Evolutionary conservation across 2,329 filamentous ascomycete species (phyloP).

Genomic region (Dothistroma pini): DNA sequence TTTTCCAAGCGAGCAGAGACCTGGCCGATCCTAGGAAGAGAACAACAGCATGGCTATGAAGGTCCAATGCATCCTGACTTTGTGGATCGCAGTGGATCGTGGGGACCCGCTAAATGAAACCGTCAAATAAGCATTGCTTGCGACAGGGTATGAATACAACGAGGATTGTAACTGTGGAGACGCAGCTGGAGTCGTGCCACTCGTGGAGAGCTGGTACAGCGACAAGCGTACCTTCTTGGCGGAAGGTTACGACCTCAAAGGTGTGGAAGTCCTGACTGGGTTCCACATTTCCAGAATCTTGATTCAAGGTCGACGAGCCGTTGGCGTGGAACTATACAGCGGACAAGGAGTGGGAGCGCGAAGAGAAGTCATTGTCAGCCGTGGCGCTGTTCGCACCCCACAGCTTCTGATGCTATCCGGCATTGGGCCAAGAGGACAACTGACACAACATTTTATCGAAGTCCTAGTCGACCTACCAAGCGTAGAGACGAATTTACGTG

Average conservation of each 20-base stretch:
- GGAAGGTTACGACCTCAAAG: slow-evolving; percentile 3
- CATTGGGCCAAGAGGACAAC: slow-evolving; percentile 45
- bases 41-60: slow-evolving; percentile 4
- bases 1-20: slow-evolving; percentile 16
- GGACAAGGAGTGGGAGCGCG: slow-evolving; percentile 18
- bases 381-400: slow-evolving; percentile 51
- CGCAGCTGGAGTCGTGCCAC: not conserved
- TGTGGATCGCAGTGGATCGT: not conserved
- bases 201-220: slow-evolving; percentile 6
- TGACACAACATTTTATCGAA: slow-evolving; percentile 41
- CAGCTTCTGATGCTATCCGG: slow-evolving; percentile 53
- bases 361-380: slow-evolving; percentile 33
- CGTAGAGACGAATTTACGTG: slow-evolving; percentile 44
- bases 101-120: not conserved
- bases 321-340: slow-evolving; percentile 42
- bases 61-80: slow-evolving; percentile 5
- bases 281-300: slow-evolving; percentile 49
- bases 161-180: slow-evolving; percentile 5
- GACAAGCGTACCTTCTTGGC: slow-evolving; percentile 4
- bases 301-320: slow-evolving; percentile 44
- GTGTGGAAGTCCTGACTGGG: slow-evolving; percentile 49
- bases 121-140: slow-evolving; percentile 4
- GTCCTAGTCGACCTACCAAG: slow-evolving; percentile 43
- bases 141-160: slow-evolving; percentile 1
- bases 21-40: not conserved